phyloP scores from a whole-genome alignment of 768 basidiomycete species.

The Tylopilus intermedius region DNA sequence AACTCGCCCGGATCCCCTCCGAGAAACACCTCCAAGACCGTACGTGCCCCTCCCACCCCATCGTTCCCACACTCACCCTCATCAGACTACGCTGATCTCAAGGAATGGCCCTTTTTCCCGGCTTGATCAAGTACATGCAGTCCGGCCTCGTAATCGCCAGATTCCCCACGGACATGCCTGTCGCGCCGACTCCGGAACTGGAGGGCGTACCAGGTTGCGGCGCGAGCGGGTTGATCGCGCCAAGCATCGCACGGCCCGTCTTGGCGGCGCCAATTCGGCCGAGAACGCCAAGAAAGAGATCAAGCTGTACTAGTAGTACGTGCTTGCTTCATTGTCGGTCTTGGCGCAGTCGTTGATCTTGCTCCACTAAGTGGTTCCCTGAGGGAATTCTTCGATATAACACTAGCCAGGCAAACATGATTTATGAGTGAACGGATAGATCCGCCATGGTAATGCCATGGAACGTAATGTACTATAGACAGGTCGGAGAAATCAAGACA shows the following conservation, averaged over 20 bases:
- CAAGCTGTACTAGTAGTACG: constrained; percentile 53
- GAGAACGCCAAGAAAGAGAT: constrained; percentile 95
- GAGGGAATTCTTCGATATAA: constrained; percentile 74
- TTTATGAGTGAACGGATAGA: constrained; percentile 62
- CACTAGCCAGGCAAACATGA: constrained; percentile 60
- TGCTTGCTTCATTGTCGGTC: constrained; percentile 7
- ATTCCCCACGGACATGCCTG: no score
- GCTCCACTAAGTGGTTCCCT: constrained; percentile 75
- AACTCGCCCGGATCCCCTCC: constrained; percentile 71
- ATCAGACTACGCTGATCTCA: constrained; percentile 93
- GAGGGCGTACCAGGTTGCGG: constrained; percentile 69
- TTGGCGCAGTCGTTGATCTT: constrained; percentile 5
- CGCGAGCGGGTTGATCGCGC: constrained; percentile 91
- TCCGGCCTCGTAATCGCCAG: constrained; percentile 35
- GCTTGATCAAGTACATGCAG: constrained; percentile 94
- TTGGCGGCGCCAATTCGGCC: constrained; percentile 85
- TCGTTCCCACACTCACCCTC: neutral
- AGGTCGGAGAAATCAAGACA: neutral
- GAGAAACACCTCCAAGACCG: constrained; percentile 88
- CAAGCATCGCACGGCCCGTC: constrained; percentile 94
- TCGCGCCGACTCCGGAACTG: no score
- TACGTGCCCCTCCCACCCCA: constrained; percentile 23
- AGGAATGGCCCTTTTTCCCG: constrained; percentile 92
- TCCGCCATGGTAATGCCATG: neutral
- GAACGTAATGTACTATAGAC: constrained; percentile 21